Conservation (phyloP, 345 rosid genomes). For the Nasturtium officinale region DNA sequence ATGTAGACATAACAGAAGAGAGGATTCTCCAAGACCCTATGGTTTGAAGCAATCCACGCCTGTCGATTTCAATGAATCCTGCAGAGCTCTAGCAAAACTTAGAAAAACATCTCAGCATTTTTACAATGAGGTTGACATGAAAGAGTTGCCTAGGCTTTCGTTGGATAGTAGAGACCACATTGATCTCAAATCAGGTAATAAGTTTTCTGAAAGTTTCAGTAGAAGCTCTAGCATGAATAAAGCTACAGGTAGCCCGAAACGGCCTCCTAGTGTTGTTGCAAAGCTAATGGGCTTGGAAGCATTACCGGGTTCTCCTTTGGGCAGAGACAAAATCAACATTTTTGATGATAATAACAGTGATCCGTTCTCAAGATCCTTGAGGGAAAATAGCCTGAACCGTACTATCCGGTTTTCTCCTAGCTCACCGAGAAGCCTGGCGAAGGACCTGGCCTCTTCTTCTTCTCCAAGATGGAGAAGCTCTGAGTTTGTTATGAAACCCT, state of each 20-base stretch:
- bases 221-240: conserved; percentile 50
- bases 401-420: conserved; percentile 47
- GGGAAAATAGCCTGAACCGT: conserved; percentile 51
- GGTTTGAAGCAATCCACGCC: conserved; percentile 56
- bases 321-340: conserved; percentile 33
- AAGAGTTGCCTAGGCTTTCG: conserved; percentile 76
- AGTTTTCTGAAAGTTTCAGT: conserved; percentile 45
- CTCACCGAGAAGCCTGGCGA: conserved; percentile 53
- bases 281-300: conserved; percentile 93
- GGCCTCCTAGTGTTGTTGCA: conserved; percentile 79
- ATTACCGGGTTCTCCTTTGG: conserved; percentile 62
- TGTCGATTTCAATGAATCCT: conserved; percentile 68
- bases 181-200: conserved; percentile 47
- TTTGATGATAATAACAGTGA: conserved; percentile 46
- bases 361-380: conserved; percentile 50
- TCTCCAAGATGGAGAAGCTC: conserved; percentile 77
- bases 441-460: conserved; percentile 55
- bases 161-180: conserved; percentile 61
- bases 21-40: conserved; percentile 70
- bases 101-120: conserved; percentile 60
- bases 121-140: conserved; percentile 53
- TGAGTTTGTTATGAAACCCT: conserved; percentile 76
- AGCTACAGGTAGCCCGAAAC: conserved; percentile 46
- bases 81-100: conserved; percentile 64
- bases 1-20: conserved; percentile 54